Conservation (phyloP, 345 rosid genomes). For the Noccaea bulbosa region DNA sequence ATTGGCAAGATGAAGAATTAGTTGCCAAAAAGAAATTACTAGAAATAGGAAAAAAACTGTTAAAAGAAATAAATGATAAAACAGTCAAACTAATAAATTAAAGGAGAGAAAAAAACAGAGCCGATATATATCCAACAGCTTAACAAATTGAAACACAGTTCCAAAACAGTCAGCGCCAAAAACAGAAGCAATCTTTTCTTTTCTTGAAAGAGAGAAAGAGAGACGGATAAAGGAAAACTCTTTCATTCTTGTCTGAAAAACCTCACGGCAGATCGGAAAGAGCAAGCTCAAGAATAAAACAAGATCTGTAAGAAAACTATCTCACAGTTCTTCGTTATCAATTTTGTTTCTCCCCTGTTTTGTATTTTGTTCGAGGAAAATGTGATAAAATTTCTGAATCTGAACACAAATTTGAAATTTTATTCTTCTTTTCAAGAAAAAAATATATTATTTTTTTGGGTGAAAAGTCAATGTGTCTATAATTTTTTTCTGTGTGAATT, state of each 20-base stretch:
- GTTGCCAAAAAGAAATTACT: background rate
- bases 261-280: conserved; percentile 8
- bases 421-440: background rate
- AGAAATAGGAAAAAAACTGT: conserved; percentile 16
- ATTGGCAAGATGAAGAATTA: background rate
- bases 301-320: conserved; percentile 33
- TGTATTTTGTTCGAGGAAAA: background rate
- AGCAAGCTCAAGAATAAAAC: background rate
- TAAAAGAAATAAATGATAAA: conserved; percentile 7
- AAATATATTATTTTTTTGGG: background rate
- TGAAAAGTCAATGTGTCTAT: background rate
- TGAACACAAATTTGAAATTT: background rate
- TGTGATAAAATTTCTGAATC: background rate
- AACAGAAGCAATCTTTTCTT: conserved; percentile 40
- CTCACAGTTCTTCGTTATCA: conserved; percentile 3
- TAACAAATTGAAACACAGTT: conserved; percentile 28
- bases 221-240: background rate
- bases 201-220: conserved; percentile 35
- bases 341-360: background rate
- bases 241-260: conserved; percentile 26
- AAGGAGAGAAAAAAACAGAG: conserved; percentile 15
- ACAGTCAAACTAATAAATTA: background rate
- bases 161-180: conserved; percentile 40
- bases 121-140: conserved; percentile 41
- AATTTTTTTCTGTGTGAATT: background rate